Evolutionary conservation across 2,329 filamentous ascomycete species (phyloP).

Genomic region (Xylaria sp.): DNA sequence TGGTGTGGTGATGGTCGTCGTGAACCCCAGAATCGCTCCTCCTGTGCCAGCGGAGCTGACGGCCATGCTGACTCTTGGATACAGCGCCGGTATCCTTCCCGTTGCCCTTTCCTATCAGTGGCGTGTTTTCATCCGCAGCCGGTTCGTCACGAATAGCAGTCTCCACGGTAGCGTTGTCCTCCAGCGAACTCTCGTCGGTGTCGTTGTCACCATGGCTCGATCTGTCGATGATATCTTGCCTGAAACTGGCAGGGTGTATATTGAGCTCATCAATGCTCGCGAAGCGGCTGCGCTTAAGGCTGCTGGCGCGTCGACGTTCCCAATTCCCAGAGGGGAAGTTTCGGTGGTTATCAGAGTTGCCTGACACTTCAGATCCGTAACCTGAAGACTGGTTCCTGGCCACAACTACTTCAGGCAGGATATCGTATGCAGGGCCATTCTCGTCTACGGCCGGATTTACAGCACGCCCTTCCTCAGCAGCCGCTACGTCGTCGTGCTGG

Average conservation of each 20-base stretch:
- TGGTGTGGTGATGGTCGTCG: slow-evolving; percentile 81
- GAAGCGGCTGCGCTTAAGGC: slow-evolving; percentile 66
- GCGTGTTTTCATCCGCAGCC: slow-evolving; percentile 53
- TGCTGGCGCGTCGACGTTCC: slow-evolving; percentile 60
- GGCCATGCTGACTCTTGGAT: slow-evolving; percentile 46
- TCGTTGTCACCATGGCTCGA: slow-evolving; percentile 65
- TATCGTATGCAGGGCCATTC: slow-evolving; percentile 68
- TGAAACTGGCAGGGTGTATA: slow-evolving; percentile 89
- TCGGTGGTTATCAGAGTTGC: slow-evolving; percentile 47
- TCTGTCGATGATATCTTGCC: slow-evolving; percentile 88
- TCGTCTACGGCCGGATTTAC: slow-evolving; percentile 60
- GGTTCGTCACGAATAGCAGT: slow-evolving; percentile 48
- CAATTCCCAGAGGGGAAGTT: slow-evolving; percentile 53
- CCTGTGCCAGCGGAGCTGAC: slow-evolving; percentile 44
- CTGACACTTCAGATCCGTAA: slow-evolving; percentile 49
- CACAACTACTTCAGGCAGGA: slow-evolving; percentile 71
- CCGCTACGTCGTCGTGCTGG: slow-evolving; percentile 51
- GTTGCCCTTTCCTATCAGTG: slow-evolving; percentile 49
- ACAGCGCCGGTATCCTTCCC: slow-evolving; percentile 48
- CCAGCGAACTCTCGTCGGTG: slow-evolving; percentile 64
- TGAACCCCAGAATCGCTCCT: slow-evolving; percentile 69
- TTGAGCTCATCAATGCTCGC: slow-evolving; percentile 78
- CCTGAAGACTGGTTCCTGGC: slow-evolving; percentile 56
- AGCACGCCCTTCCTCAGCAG: slow-evolving; percentile 65
- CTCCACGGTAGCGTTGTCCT: slow-evolving; percentile 59